A percentile compares a stretch with the other conserved stretches of the same genome.
Evolutionary conservation across 805 yeast species (phyloP).

Genomic region (Pichia occidentalis): DNA sequence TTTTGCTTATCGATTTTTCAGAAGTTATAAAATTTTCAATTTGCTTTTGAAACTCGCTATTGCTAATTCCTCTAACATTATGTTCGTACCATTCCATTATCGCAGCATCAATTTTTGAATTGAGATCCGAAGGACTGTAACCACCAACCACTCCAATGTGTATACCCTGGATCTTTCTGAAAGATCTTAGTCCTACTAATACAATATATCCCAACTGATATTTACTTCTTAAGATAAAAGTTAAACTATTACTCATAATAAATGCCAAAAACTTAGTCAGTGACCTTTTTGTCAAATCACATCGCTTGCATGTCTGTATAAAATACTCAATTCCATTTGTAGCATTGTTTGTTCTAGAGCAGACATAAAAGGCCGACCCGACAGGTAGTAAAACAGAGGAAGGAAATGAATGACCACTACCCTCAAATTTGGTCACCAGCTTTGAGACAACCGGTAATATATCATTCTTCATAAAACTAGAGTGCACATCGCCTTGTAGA

Average conservation of each 20-base stretch:
- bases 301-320: slow-evolving; percentile 49
- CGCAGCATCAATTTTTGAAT: slow-evolving; percentile 42
- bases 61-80: slow-evolving; percentile 26
- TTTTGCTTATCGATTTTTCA: slow-evolving; percentile 16
- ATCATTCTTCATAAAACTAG: slow-evolving; percentile 1
- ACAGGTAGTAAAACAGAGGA: slow-evolving; percentile 34
- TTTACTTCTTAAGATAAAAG: slow-evolving; percentile 44
- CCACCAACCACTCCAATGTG: slow-evolving; percentile 48
- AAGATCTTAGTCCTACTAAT: slow-evolving; percentile 46
- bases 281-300: slow-evolving; percentile 29
- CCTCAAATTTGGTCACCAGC: slow-evolving; percentile 14
- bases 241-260: slow-evolving; percentile 38
- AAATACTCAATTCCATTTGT: slow-evolving; percentile 47
- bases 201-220: slow-evolving; percentile 60
- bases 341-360: slow-evolving; percentile 40
- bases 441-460: slow-evolving; percentile 12
- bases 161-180: slow-evolving; percentile 49
- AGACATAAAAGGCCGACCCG: slow-evolving; percentile 32
- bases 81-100: slow-evolving; percentile 35
- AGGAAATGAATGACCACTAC: slow-evolving; percentile 21
- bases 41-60: slow-evolving; percentile 32
- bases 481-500: slow-evolving; percentile 44
- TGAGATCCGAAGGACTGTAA: slow-evolving; percentile 35
- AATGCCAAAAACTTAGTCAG: slow-evolving; percentile 42
- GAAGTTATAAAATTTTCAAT: slow-evolving; percentile 33